Base-by-base conservation (phyloP, 2,329 filamentous ascomycete genomes). In the Didymella exigua region DNA sequence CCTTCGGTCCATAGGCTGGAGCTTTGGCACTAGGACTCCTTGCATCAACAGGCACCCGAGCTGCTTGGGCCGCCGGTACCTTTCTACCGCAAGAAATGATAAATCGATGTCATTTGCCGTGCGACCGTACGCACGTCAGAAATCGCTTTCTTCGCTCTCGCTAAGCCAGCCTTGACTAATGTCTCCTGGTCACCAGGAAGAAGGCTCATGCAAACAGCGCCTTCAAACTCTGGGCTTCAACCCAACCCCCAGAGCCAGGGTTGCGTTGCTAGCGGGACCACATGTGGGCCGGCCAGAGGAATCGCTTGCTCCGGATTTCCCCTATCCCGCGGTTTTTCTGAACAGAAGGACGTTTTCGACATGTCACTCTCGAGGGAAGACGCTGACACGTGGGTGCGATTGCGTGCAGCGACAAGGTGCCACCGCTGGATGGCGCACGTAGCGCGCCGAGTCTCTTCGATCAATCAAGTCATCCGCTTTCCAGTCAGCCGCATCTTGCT, bases 331-430 rank as follows among this genome's bases (percentile, higher is more conserved):
- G 49, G 42, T 49, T 8, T 11, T 14, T 31, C n/a, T 50, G 19
- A 38, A 24, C 21, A 16, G 10, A 27, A 23, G 23, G 30, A 38
- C 30, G 36, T 42, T 27, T 30, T 30, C 27, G 29, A 50, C 13
- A 34, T 46, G 54, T 58, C 48, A 49, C 53, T 49, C 52, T 41
- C 49, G 29, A 53, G 27, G 41, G n/a, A 34, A 34, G 41, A 44
- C 49, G 54, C 48, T 56, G 58, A 62, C 62, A 65, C 62, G 61
- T 65, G 60, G 59, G 59, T 31, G 37, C 27, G 23, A 53, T 49
- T 40, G 54, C 50, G 53, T 60, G 56, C 56, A 62, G 58, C 49
- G 52, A 42, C 49, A 54, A 51, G 50, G 51, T 63, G 31, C 27
- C 40, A 56, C 56, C 44, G 58, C 53, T 46, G 37, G 45, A 46